Evolutionary conservation across 495 filamentous ascomycete species (phyloP).

Genomic region (Neurospora sp.): DNA sequence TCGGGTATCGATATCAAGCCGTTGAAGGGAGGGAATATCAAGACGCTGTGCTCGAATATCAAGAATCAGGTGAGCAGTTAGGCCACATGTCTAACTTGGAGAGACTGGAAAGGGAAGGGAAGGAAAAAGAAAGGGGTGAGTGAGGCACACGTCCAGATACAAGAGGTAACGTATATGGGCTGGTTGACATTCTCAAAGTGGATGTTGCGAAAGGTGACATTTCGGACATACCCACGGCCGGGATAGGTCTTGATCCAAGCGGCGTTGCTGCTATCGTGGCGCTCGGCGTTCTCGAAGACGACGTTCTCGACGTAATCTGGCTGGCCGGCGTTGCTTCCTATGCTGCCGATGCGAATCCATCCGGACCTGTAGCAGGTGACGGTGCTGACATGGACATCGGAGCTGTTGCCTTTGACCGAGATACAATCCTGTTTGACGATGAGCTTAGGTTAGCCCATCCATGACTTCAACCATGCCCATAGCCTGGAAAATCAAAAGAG

Average conservation of each 20-base stretch:
- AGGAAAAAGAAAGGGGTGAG: not conserved
- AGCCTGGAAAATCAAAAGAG: too few relatives aligned
- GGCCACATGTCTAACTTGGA: too few relatives aligned
- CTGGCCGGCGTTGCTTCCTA: slow-evolving; percentile 23
- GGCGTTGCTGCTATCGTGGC: slow-evolving; percentile 38
- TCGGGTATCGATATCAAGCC: too few relatives aligned
- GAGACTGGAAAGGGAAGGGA: not conserved
- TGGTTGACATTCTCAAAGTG: slow-evolving; percentile 37
- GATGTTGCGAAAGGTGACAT: slow-evolving; percentile 45
- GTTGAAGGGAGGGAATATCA: too few relatives aligned
- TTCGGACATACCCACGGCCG: slow-evolving; percentile 34
- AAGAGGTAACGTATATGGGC: slow-evolving; percentile 49
- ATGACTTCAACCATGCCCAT: not conserved
- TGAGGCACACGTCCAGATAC: slow-evolving; percentile 32
- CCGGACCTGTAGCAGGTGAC: slow-evolving; percentile 33
- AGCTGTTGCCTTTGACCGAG: slow-evolving; percentile 50
- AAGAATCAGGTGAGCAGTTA: too few relatives aligned
- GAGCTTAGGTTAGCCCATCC: not conserved
- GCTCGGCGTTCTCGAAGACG: slow-evolving; percentile 31
- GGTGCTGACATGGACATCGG: slow-evolving; percentile 36
- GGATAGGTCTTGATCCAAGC: slow-evolving; percentile 49
- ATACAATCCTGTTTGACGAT: slow-evolving; percentile 40
- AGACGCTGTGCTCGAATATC: too few relatives aligned
- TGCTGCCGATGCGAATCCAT: slow-evolving; percentile 25
- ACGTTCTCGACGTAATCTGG: slow-evolving; percentile 31